These are phyloP conservation scores for Salix dunnii DNA, from an alignment of 345 rosid species.

Conservation along the genomic window DNA sequence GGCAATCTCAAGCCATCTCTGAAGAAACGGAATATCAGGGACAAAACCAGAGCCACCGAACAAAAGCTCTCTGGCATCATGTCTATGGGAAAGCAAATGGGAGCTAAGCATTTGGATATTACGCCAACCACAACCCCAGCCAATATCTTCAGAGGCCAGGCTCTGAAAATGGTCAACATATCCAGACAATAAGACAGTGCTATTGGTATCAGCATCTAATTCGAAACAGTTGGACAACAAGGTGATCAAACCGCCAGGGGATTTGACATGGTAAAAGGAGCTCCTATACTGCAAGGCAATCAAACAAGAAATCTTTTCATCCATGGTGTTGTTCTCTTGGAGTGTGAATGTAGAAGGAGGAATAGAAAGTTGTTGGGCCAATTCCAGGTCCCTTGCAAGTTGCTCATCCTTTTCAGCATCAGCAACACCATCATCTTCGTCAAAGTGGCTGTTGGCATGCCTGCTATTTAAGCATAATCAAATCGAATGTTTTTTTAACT, in stretches of 20 bases:
- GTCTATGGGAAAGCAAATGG: conserved; percentile 48
- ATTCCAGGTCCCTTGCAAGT: conserved; percentile 29
- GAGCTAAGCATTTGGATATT: conserved; percentile 79
- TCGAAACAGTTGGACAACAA: conserved; percentile 52
- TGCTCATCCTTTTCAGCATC: conserved; percentile 14
- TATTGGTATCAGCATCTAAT: conserved; percentile 21
- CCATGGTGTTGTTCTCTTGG: conserved; percentile 1
- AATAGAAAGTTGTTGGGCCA: conserved; percentile 44
- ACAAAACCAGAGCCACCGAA: conserved; percentile 68
- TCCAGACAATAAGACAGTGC: conserved; percentile 37
- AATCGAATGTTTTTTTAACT: too few species aligned
- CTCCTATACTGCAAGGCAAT: conserved; percentile 42
- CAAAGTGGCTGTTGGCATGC: conserved; percentile 74
- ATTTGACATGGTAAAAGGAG: conserved; percentile 37
- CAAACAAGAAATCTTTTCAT: conserved; percentile 32
- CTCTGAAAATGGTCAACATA: conserved; percentile 64
- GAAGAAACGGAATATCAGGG: conserved; percentile 68
- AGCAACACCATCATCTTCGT: conserved; percentile 30
- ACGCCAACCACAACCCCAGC: conserved; percentile 91
- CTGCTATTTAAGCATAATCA: conserved; percentile 24
- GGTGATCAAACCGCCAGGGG: conserved; percentile 46
- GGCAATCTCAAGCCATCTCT: conserved; percentile 80
- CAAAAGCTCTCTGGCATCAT: conserved; percentile 42
- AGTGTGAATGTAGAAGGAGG: conserved; percentile 3
- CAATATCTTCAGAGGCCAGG: conserved; percentile 44